phyloP scores from a whole-genome alignment of 2,329 filamentous ascomycete genomes.

The Botryotinia narcissicola region DNA sequence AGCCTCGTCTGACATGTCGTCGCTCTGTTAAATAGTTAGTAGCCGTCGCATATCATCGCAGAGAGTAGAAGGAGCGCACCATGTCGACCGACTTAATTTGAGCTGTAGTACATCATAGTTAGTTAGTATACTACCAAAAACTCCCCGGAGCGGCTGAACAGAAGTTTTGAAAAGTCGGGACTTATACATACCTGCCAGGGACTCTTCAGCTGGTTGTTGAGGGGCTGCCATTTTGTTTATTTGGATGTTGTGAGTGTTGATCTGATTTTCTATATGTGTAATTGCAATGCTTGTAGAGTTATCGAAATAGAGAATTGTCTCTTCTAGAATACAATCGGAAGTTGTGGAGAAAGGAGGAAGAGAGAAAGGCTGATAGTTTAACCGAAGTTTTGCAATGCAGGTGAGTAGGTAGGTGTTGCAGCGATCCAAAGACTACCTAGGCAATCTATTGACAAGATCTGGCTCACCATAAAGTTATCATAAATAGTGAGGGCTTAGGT shows the following conservation, averaged over 20 bases:
- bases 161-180: not conserved
- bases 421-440: not conserved
- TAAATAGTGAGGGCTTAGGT: not conserved
- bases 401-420: not conserved
- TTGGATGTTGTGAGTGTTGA: not conserved
- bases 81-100: slow-evolving; percentile 99
- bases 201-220: slow-evolving; percentile 32
- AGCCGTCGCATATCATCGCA: slow-evolving; percentile 2
- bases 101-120: slow-evolving; percentile 51
- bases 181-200: slow-evolving; percentile 12
- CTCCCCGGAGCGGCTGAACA: not conserved
- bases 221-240: not conserved
- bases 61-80: slow-evolving; percentile 55
- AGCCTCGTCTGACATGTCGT: slow-evolving; percentile 94
- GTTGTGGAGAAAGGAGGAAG: slow-evolving; percentile 19
- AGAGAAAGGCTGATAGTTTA: slow-evolving; percentile 21
- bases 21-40: slow-evolving; percentile 60
- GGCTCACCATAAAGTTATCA: not conserved
- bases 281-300: not conserved
- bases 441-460: not conserved
- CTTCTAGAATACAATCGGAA: slow-evolving; percentile 15
- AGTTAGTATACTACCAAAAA: slow-evolving; percentile 15
- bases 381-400: slow-evolving; percentile 16
- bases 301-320: slow-evolving; percentile 3
- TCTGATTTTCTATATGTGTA: not conserved